phyloP scores from a whole-genome alignment of 108 stramenopile species.

The Mayamaea pseudoterrestris region DNA sequence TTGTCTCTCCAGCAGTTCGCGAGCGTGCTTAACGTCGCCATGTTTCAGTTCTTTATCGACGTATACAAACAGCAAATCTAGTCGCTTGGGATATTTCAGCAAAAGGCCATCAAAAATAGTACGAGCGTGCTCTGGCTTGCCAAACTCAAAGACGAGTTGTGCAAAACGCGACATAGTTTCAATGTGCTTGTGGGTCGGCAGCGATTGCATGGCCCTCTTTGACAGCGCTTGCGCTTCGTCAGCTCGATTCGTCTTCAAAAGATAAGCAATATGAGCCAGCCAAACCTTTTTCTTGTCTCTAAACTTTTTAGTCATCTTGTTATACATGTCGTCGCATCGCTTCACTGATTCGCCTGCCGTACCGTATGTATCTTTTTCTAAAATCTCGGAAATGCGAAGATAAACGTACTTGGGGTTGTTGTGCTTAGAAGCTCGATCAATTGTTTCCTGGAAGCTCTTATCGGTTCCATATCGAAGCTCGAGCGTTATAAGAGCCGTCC shows the following conservation, averaged over 20 bases:
- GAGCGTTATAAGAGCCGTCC: constrained; percentile 88
- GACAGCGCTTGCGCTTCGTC: constrained; percentile 34
- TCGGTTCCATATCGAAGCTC: constrained; percentile 86
- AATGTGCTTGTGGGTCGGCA: constrained; percentile 85
- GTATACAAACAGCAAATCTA: constrained; percentile 89
- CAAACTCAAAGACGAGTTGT: constrained; percentile 81
- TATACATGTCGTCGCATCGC: constrained; percentile 60
- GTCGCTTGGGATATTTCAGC: constrained; percentile 76
- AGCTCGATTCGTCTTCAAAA: constrained; percentile 56
- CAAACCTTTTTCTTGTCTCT: constrained; percentile 87
- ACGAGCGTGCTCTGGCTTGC: constrained; percentile 79
- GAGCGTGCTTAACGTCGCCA: constrained; percentile 67
- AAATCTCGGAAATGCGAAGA: constrained; percentile 76
- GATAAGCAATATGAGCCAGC: constrained; percentile 72
- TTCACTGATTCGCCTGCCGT: constrained; percentile 21
- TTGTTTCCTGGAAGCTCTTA: constrained; percentile 45
- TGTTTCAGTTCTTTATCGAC: constrained; percentile 91
- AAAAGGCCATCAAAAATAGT: constrained; percentile 87
- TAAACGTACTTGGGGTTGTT: constrained; percentile 88
- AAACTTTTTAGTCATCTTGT: constrained; percentile 81
- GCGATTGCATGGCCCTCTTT: constrained; percentile 74
- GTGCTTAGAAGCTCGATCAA: constrained; percentile 79
- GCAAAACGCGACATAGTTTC: constrained; percentile 85
- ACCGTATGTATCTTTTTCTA: constrained; percentile 43
- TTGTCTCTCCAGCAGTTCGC: constrained; percentile 63